Percentiles rank a stretch among this genome's conserved stretches.
Conservation (phyloP, 2,329 filamentous ascomycete genomes). For the Sporothrix variecibatus region DNA sequence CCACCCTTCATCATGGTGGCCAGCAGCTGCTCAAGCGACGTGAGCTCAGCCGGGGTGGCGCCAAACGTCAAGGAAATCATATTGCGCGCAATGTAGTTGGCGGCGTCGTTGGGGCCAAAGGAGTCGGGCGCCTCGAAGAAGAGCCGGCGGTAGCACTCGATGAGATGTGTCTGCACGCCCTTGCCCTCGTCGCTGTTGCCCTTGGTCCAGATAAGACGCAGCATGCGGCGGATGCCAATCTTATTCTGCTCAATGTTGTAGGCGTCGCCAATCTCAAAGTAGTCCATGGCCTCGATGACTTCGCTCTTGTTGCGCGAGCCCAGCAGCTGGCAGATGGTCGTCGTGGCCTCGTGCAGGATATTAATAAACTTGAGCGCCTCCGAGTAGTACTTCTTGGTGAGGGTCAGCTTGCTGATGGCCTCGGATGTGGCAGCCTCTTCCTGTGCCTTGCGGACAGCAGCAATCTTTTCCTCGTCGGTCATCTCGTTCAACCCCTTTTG, state of each 20-base stretch:
- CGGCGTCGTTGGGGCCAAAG: slow-evolving; percentile 84
- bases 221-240: slow-evolving; percentile 89
- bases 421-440: slow-evolving; percentile 89
- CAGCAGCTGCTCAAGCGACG: slow-evolving; percentile 89
- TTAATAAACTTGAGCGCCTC: slow-evolving; percentile 94
- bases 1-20: slow-evolving; percentile 97
- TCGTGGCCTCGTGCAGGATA: slow-evolving; percentile 79
- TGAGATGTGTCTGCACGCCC: slow-evolving; percentile 92
- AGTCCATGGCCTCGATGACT: slow-evolving; percentile 98
- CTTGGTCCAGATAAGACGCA: slow-evolving; percentile 98
- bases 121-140: slow-evolving; percentile 94
- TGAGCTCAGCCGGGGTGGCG: slow-evolving; percentile 90
- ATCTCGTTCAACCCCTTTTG: slow-evolving; percentile 58
- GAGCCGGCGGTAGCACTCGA: slow-evolving; percentile 92
- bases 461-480: slow-evolving; percentile 77
- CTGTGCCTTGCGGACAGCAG: slow-evolving; percentile 74
- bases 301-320: slow-evolving; percentile 97
- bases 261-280: slow-evolving; percentile 91
- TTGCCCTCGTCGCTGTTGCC: slow-evolving; percentile 99
- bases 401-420: slow-evolving; percentile 80
- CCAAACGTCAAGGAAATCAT: slow-evolving; percentile 99
- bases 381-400: slow-evolving; percentile 88
- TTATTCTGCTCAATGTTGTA: slow-evolving; percentile 96
- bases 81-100: slow-evolving; percentile 93
- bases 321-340: slow-evolving; percentile 80